Conservation (phyloP, 345 rosid genomes). For the Mallotus nudiflorus region DNA sequence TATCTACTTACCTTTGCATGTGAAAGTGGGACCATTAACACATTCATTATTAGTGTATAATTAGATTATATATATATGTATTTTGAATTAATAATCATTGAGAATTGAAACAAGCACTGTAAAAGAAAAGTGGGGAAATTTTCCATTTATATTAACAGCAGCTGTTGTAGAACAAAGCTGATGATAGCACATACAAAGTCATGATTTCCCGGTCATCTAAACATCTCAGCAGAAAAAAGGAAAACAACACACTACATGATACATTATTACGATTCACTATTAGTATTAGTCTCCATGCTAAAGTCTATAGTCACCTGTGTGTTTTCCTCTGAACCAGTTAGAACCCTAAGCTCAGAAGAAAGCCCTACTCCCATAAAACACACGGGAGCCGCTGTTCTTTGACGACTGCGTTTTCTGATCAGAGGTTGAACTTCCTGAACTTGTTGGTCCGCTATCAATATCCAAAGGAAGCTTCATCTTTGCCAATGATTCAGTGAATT, state of each 20-base stretch:
- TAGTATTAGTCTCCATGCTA: constrained; percentile 72
- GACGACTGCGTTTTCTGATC: constrained; percentile 70
- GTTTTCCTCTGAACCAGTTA: constrained; percentile 43
- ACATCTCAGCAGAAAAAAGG: constrained; percentile 54
- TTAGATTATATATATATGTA: too few species aligned
- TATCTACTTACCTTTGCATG: constrained; percentile 15
- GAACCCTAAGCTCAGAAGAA: constrained; percentile 71
- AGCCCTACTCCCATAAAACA: constrained; percentile 96
- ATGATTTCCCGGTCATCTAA: constrained; percentile 43
- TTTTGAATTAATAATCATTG: constrained; percentile 34
- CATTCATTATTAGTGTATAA: constrained; percentile 34
- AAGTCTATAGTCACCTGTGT: constrained; percentile 69
- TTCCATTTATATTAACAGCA: constrained; percentile 47
- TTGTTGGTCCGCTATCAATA: constrained; percentile 63
- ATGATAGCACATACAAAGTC: constrained; percentile 44
- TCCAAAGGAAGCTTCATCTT: constrained; percentile 98
- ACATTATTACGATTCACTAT: constrained; percentile 58
- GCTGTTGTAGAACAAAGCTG: constrained; percentile 40
- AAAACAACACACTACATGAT: constrained; percentile 56
- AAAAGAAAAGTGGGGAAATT: constrained; percentile 7
- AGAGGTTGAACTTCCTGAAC: constrained; percentile 82
- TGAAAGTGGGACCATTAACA: constrained; percentile 30
- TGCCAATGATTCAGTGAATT: constrained; percentile 97
- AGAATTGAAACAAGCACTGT: constrained; percentile 26
- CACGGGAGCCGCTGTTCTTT: constrained; percentile 76